These are phyloP conservation scores for Beauveria brongniartii DNA, from an alignment of 2,329 filamentous ascomycete genomes.

Conservation along the genomic window DNA sequence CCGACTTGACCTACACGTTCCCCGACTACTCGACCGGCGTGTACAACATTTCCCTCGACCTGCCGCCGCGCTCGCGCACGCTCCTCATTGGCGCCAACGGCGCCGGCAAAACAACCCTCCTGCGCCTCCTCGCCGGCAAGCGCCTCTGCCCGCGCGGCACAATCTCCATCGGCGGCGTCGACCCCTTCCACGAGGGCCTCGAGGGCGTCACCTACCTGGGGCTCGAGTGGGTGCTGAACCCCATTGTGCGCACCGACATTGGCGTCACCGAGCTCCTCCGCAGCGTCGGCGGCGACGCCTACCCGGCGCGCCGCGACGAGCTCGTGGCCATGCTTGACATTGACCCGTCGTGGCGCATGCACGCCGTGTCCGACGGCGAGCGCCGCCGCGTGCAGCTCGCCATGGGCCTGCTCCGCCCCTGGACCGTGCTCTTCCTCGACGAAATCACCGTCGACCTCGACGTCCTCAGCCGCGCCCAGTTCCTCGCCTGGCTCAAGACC, in stretches of 20 bases:
- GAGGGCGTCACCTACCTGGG: conserved; percentile 96
- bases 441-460: conserved; percentile 97
- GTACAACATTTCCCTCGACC: conserved; percentile 60
- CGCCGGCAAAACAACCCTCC: conserved; percentile 92
- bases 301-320: conserved; percentile 75
- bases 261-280: conserved; percentile 78
- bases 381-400: conserved; percentile 84
- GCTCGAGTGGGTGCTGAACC: conserved; percentile 96
- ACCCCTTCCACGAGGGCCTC: conserved; percentile 84
- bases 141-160: conserved; percentile 72
- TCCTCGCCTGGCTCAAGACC: conserved; percentile 73
- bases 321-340: conserved; percentile 84
- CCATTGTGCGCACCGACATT: conserved; percentile 91
- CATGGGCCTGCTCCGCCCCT: conserved; percentile 89
- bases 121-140: conserved; percentile 90
- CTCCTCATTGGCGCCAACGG: conserved; percentile 94
- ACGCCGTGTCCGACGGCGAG: conserved; percentile 90
- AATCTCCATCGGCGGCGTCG: conserved; percentile 71
- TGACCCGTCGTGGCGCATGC: conserved; percentile 88
- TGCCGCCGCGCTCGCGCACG: conserved; percentile 78
- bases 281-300: conserved; percentile 80
- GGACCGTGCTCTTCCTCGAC: conserved; percentile 84
- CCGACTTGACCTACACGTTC: conserved; percentile 78
- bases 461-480: conserved; percentile 74
- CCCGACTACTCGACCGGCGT: conserved; percentile 78